phyloP scores from a whole-genome alignment of 306 rosid species.

The Castanea sativa region DNA sequence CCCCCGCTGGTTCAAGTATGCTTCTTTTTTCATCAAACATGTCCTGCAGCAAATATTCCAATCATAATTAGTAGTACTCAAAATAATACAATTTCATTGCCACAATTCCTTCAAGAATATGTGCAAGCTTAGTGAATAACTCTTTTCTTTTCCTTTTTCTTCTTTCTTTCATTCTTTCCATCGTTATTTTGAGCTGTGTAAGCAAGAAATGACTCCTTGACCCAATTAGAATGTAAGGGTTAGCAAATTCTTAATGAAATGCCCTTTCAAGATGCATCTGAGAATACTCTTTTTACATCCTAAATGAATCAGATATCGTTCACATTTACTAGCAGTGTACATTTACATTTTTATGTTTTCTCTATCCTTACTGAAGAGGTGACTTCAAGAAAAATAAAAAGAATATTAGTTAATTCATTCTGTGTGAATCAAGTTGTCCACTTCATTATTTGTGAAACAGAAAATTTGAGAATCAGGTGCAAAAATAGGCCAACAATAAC shows the following conservation, averaged over 20 bases:
- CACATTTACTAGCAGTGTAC: neutral
- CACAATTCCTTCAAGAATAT: neutral
- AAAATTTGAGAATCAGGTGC: neutral
- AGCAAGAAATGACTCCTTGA: neutral
- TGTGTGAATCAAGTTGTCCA: neutral
- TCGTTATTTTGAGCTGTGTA: neutral
- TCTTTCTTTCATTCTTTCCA: neutral
- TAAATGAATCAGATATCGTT: too few species aligned
- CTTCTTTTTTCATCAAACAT: conserved; percentile 60
- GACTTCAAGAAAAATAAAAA: neutral
- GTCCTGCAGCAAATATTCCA: conserved; percentile 31
- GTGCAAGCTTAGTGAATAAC: neutral
- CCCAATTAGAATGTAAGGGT: too few species aligned
- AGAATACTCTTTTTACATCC: too few species aligned
- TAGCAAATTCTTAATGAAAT: too few species aligned
- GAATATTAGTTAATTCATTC: neutral
- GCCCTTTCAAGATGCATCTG: too few species aligned
- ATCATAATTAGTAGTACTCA: neutral
- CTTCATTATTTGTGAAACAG: neutral
- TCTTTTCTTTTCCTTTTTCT: neutral
- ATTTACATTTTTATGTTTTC: neutral
- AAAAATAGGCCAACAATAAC: neutral
- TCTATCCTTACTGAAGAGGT: neutral
- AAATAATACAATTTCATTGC: neutral
- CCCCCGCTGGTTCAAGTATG: conserved; percentile 62